Percentiles rank a stretch among this genome's conserved stretches.
phyloP scores from a whole-genome alignment of 352 stramenopile species.

The Pythium graminicola region DNA sequence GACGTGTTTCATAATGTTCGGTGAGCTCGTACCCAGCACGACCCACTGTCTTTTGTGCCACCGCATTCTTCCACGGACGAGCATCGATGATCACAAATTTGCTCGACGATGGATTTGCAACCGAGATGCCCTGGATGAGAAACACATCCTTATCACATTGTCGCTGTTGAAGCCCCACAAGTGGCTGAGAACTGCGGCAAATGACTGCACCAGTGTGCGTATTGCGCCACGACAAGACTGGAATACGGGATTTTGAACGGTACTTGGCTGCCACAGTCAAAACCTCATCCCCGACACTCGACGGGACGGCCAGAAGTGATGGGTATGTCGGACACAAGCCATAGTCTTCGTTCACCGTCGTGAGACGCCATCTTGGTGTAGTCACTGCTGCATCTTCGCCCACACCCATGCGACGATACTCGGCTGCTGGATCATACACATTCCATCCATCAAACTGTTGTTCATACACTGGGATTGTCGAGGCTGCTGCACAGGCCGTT shows the following conservation, averaged over 20 bases:
- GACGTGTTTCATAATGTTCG: slow-evolving; percentile 69
- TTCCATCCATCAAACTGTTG: slow-evolving; percentile 43
- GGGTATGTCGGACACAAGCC: slow-evolving; percentile 74
- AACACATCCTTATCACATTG: slow-evolving; percentile 83
- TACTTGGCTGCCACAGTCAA: slow-evolving; percentile 70
- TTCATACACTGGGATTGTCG: background rate
- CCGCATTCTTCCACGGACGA: slow-evolving; percentile 84
- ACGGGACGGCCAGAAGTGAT: slow-evolving; percentile 60
- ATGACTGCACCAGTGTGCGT: slow-evolving; percentile 66
- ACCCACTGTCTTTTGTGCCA: slow-evolving; percentile 86
- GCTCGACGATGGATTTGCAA: slow-evolving; percentile 64
- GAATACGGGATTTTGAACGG: slow-evolving; percentile 77
- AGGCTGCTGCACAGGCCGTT: slow-evolving; percentile 18
- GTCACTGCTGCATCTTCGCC: slow-evolving; percentile 12
- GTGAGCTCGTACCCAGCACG: slow-evolving; percentile 86
- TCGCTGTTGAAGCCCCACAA: slow-evolving; percentile 73
- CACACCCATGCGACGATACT: slow-evolving; percentile 68
- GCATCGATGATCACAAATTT: slow-evolving; percentile 88
- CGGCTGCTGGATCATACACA: slow-evolving; percentile 58
- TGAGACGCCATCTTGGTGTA: slow-evolving; percentile 64
- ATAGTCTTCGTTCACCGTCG: slow-evolving; percentile 59
- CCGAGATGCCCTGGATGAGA: slow-evolving; percentile 74
- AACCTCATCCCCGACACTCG: slow-evolving; percentile 54
- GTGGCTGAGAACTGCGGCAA: slow-evolving; percentile 75
- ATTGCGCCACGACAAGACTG: slow-evolving; percentile 77